A percentile compares a stretch with the other conserved stretches of the same genome.
These are phyloP conservation scores for Gryganskiella cystojenkinii DNA, from an alignment of 192 early-diverging fungal genomes.

Conservation along the genomic window DNA sequence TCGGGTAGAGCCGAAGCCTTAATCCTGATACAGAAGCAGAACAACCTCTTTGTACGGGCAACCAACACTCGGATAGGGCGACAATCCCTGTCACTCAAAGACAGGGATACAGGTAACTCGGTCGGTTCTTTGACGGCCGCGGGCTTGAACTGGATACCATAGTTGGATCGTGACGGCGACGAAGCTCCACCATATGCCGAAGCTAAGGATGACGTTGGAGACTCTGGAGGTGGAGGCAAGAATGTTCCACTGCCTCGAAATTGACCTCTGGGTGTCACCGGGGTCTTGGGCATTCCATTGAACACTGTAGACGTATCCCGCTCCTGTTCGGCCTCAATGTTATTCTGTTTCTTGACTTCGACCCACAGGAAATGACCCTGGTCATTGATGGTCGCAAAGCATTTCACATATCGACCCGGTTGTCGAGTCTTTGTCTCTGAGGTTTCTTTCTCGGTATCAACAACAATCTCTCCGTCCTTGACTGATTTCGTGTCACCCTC, in stretches of 20 bases:
- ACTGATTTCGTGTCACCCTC: neutral
- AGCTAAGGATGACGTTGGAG: too few species aligned
- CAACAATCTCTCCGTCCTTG: neutral
- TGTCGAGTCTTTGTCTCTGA: neutral
- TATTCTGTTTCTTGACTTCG: conserved; percentile 43
- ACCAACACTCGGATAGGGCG: conserved; percentile 7
- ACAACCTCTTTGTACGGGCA: conserved; percentile 18
- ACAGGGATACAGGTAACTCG: neutral
- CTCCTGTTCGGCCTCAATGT: conserved; percentile 27
- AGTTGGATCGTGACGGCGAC: conserved; percentile 20
- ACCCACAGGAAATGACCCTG: conserved; percentile 52
- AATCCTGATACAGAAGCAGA: conserved; percentile 47
- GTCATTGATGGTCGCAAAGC: conserved; percentile 44
- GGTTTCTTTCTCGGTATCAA: too few species aligned
- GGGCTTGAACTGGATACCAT: conserved; percentile 29
- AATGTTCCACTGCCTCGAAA: too few species aligned
- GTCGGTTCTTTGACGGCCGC: neutral
- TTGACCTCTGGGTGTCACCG: too few species aligned
- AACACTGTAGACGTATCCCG: neutral
- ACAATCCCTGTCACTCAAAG: neutral
- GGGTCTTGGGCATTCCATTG: too few species aligned
- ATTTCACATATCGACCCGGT: conserved; percentile 41
- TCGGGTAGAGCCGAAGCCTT: conserved; percentile 5
- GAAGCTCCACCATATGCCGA: neutral
- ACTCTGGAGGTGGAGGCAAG: too few species aligned